phyloP scores from a whole-genome alignment of 495 filamentous ascomycete genomes.

The Hypoxylon lienhwacheense region DNA sequence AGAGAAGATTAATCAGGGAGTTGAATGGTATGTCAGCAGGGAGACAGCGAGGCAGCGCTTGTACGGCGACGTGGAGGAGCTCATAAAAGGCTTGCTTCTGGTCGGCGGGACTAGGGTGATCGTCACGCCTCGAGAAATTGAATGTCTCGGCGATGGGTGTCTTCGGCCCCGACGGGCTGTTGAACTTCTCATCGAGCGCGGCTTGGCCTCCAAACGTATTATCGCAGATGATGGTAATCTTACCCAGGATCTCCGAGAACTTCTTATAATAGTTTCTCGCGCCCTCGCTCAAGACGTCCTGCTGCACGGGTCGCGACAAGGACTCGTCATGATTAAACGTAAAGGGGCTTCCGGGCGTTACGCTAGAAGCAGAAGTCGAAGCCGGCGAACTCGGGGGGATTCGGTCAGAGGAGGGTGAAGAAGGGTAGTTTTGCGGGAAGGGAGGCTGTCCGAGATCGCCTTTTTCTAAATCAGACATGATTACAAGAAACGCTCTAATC shows the following conservation, averaged over 20 bases:
- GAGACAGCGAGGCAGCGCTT: conserved; percentile 89
- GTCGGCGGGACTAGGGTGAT: conserved; percentile 71
- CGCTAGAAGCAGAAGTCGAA: conserved; percentile 46
- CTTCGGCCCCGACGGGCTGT: conserved; percentile 74
- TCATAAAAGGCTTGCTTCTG: conserved; percentile 96
- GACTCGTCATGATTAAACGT: conserved; percentile 52
- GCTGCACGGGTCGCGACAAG: conserved; percentile 73
- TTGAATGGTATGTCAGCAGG: conserved; percentile 91
- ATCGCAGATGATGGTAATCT: conserved; percentile 94
- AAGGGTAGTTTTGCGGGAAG: conserved; percentile 67
- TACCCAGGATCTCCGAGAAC: conserved; percentile 93
- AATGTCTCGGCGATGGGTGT: conserved; percentile 95
- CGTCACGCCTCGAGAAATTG: conserved; percentile 80
- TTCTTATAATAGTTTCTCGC: conserved; percentile 80
- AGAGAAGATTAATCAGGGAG: conserved; percentile 90
- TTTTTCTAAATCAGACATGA: conserved; percentile 93
- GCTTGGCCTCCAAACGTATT: conserved; percentile 96
- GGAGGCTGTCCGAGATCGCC: conserved; percentile 76
- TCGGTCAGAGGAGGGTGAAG: conserved; percentile 45
- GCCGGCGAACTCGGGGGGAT: conserved; percentile 56
- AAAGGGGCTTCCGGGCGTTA: conserved; percentile 36
- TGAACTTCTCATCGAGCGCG: conserved; percentile 91
- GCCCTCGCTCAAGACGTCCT: conserved; percentile 69
- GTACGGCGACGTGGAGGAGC: conserved; percentile 90
- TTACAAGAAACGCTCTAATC: conserved; percentile 86